Evolutionary conservation across 106 monocot species (phyloP).

Genomic region (Iris macrosiphon): DNA sequence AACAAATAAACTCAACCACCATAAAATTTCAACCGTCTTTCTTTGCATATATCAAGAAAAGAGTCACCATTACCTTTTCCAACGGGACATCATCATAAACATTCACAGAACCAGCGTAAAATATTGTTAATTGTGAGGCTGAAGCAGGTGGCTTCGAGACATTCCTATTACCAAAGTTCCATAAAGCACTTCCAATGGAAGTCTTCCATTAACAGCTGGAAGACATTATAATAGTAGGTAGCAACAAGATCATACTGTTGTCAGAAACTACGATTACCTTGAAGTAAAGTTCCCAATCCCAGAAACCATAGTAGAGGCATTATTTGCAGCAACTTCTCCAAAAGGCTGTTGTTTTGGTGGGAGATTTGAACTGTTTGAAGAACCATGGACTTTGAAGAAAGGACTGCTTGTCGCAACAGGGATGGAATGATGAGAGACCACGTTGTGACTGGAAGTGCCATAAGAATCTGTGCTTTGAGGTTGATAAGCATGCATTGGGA

Average conservation of each 20-base stretch:
- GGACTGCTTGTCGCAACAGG: constrained; percentile 15
- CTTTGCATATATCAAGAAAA: neutral
- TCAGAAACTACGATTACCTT: no score
- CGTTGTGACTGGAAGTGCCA: neutral
- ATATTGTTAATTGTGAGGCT: constrained; percentile 60
- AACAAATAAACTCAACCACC: neutral
- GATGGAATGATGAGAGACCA: constrained; percentile 15
- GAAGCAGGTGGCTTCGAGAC: constrained; percentile 11
- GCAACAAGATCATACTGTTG: no score
- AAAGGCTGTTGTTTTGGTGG: constrained; percentile 35
- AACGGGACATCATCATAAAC: constrained; percentile 59
- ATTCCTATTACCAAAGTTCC: constrained; percentile 22
- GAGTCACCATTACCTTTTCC: constrained; percentile 52
- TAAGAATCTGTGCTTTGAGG: constrained; percentile 4
- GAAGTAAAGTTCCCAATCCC: constrained; percentile 25
- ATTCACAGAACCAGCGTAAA: constrained; percentile 60
- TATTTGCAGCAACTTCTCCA: constrained; percentile 16
- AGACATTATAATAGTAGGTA: no score
- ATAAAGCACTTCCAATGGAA: no score
- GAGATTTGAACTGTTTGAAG: constrained; percentile 17
- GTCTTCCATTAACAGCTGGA: no score
- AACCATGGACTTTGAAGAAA: constrained; percentile 35
- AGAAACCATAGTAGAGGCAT: constrained; percentile 11
- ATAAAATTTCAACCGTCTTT: neutral
- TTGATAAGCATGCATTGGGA: constrained; percentile 14